Conservation (phyloP, 2,329 filamentous ascomycete species). For the Pseudocercospora fuligena region DNA sequence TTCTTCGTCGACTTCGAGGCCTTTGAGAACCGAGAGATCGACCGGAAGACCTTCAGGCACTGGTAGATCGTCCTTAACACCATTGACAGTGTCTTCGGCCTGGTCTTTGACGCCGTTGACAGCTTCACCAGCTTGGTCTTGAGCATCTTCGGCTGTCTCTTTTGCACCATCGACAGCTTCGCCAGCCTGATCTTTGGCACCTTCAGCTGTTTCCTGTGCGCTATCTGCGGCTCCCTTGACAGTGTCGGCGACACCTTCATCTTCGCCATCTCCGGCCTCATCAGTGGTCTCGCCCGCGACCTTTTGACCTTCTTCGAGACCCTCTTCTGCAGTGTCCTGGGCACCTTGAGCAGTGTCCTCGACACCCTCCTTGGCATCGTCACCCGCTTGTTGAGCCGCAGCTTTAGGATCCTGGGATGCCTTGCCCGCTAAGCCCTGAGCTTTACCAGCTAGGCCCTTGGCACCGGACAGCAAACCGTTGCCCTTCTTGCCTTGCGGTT, state of each 20-base stretch:
- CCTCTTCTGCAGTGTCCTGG: conserved; percentile 39
- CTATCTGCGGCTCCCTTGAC: conserved; percentile 24
- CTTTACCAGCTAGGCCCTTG: conserved; percentile 53
- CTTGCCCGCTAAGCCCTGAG: conserved; percentile 53
- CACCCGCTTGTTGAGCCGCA: conserved; percentile 30
- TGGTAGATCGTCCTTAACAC: conserved; percentile 38
- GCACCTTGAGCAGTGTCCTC: conserved; percentile 42
- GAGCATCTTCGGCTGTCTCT: conserved; percentile 24
- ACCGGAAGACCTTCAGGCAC: conserved; percentile 46
- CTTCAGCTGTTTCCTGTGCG: conserved; percentile 35
- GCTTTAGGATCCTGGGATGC: conserved; percentile 45
- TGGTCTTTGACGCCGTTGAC: conserved; percentile 36
- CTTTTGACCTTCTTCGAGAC: conserved; percentile 39
- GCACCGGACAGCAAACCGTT: conserved; percentile 50
- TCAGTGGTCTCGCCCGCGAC: conserved; percentile 40
- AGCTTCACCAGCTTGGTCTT: conserved; percentile 33
- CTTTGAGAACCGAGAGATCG: conserved; percentile 55
- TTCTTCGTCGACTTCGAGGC: conserved; percentile 59
- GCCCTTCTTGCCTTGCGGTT: conserved; percentile 34
- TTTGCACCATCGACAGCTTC: conserved; percentile 33
- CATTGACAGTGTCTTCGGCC: conserved; percentile 41
- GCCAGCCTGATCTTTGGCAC: conserved; percentile 32
- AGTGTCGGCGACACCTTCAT: conserved; percentile 12
- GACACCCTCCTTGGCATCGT: conserved; percentile 41
- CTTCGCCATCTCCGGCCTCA: conserved; percentile 36